phyloP scores from a whole-genome alignment of 768 basidiomycete species.

The Boletus barrowsii region DNA sequence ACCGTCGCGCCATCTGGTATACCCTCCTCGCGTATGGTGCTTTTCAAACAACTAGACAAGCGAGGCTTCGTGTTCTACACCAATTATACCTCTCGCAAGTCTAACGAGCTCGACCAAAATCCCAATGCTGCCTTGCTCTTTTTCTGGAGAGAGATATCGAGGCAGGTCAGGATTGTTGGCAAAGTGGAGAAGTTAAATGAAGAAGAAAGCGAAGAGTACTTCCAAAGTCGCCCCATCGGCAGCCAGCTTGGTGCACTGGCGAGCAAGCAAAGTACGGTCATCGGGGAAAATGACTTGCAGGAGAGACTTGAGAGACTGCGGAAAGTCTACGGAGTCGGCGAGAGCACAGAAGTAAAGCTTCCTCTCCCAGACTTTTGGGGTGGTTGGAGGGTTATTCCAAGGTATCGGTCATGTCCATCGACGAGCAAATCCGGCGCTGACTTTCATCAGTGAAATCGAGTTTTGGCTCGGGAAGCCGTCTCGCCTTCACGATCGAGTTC shows the following conservation, averaged over 20 bases:
- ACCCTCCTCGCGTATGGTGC: conserved; percentile 85
- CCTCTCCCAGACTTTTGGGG: conserved; percentile 93
- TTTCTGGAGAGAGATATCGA: conserved; percentile 86
- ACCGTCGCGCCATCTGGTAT: conserved; percentile 69
- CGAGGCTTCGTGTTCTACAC: conserved; percentile 96
- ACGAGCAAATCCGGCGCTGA: conserved; percentile 4
- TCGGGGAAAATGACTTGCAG: conserved; percentile 69
- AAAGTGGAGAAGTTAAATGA: conserved; percentile 71
- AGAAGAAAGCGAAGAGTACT: conserved; percentile 82
- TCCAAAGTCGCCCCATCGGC: conserved; percentile 73
- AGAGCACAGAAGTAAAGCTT: conserved; percentile 43
- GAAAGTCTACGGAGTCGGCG: conserved; percentile 52
- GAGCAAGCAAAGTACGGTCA: conserved; percentile 79
- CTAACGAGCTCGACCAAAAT: conserved; percentile 70
- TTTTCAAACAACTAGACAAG: conserved; percentile 86
- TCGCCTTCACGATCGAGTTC: conserved; percentile 86
- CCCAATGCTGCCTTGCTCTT: conserved; percentile 81
- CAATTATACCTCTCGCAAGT: conserved; percentile 94
- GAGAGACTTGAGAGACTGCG: conserved; percentile 56
- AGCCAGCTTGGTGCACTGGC: conserved; percentile 93
- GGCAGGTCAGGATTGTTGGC: conserved; percentile 82
- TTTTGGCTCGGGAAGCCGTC: conserved; percentile 99
- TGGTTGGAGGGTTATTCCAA: conserved; percentile 91
- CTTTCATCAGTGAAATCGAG: conserved; percentile 74
- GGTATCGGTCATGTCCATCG: conserved; percentile 39